Evolutionary conservation across 768 basidiomycete species (phyloP).

Genomic region (Phylloporus sp.): DNA sequence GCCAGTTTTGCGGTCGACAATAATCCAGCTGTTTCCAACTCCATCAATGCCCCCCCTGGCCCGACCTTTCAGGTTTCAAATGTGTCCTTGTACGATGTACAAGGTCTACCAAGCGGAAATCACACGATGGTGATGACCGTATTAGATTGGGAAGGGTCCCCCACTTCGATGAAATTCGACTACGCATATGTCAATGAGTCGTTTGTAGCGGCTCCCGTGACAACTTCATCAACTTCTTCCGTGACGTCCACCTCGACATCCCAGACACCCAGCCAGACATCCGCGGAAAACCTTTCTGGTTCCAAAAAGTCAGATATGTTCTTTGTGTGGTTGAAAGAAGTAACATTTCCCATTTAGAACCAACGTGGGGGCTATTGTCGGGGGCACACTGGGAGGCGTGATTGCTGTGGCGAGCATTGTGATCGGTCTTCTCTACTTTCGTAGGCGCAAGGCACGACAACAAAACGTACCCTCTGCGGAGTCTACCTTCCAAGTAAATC

Average conservation of each 20-base stretch:
- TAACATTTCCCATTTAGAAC: constrained; percentile 10
- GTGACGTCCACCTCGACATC: neutral
- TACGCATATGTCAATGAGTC: constrained; percentile 25
- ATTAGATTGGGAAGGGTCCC: constrained; percentile 13
- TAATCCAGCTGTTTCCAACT: neutral
- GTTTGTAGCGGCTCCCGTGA: constrained; percentile 6
- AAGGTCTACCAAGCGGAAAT: constrained; percentile 13
- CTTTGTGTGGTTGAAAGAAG: neutral
- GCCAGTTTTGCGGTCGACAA: constrained; percentile 22
- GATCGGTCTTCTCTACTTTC: constrained; percentile 5
- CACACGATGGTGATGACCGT: constrained; percentile 23
- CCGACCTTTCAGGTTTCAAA: constrained; percentile 21
- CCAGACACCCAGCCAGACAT: constrained; percentile 1
- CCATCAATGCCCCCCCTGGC: constrained; percentile 2
- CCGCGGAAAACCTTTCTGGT: neutral
- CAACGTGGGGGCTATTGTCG: constrained; percentile 12
- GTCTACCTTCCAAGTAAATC: neutral
- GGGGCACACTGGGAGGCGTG: constrained; percentile 12
- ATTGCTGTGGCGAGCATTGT: neutral
- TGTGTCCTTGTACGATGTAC: constrained; percentile 14
- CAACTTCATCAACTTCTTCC: constrained; percentile 1
- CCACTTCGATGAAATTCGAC: constrained; percentile 27
- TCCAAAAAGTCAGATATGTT: constrained; percentile 8
- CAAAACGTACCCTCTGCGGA: neutral
- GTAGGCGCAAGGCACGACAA: constrained; percentile 1